These are phyloP conservation scores for Asclepias syriaca DNA, from an alignment of 257 asterid species.

Conservation along the genomic window DNA sequence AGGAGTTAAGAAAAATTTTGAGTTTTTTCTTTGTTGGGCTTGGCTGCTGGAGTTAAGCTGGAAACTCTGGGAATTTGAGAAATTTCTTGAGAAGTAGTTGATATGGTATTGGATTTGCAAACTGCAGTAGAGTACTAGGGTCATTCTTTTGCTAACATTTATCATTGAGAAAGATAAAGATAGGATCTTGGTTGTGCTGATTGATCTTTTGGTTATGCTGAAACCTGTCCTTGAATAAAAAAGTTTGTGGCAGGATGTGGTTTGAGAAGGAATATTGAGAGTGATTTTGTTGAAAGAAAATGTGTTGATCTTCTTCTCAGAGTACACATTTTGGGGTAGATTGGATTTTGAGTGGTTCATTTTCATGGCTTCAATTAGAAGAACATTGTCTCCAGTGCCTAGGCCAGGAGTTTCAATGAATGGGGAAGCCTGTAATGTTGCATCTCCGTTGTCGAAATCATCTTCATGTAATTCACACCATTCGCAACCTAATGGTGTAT, in stretches of 20 bases:
- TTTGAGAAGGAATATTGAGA: conserved; percentile 8
- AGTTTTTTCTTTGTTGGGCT: neutral
- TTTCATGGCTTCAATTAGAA: conserved; percentile 68
- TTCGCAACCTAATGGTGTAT: conserved; percentile 25
- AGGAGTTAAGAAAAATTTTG: conserved; percentile 1
- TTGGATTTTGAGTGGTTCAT: conserved; percentile 5
- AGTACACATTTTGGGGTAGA: neutral
- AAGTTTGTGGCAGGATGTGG: neutral
- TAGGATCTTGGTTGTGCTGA: neutral
- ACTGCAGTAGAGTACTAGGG: neutral
- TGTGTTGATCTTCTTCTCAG: neutral
- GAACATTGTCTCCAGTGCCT: conserved; percentile 61
- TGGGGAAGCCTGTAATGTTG: conserved; percentile 51
- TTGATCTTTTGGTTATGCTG: conserved; percentile 2
- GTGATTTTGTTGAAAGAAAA: neutral
- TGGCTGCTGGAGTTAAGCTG: conserved; percentile 4
- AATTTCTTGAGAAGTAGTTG: neutral
- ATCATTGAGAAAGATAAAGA: neutral
- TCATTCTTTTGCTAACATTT: neutral
- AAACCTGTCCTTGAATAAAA: neutral
- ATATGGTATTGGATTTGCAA: neutral
- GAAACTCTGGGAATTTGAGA: neutral
- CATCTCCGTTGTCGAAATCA: conserved; percentile 64
- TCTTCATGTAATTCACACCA: conserved; percentile 45
- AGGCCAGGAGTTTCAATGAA: conserved; percentile 40